These are phyloP conservation scores for Cyberlindnera euphorbiiphila DNA, from an alignment of 805 yeast species.

Conservation along the genomic window DNA sequence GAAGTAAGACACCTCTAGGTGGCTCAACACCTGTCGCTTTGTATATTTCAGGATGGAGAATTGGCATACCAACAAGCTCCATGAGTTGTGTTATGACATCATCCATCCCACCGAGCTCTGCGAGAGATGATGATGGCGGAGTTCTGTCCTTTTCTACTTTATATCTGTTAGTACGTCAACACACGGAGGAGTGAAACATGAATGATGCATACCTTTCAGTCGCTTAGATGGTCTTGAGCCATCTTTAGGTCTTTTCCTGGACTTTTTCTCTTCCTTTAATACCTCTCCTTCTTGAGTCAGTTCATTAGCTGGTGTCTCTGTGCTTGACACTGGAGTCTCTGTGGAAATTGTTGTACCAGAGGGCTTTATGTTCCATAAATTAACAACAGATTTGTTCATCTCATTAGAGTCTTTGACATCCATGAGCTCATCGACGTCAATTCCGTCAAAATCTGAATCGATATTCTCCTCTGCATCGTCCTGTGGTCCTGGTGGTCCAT, in stretches of 20 bases:
- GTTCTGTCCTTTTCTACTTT: constrained; percentile 52
- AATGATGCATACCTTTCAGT: constrained; percentile 33
- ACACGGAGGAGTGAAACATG: constrained; percentile 9
- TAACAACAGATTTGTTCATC: constrained; percentile 73
- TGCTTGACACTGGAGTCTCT: constrained; percentile 7
- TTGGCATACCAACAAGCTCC: constrained; percentile 90
- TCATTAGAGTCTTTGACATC: constrained; percentile 60
- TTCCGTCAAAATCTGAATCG: constrained; percentile 35
- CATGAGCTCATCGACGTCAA: constrained; percentile 49
- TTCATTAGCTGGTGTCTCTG: constrained; percentile 1
- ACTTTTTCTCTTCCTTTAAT: constrained; percentile 31
- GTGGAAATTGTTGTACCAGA: constrained; percentile 5
- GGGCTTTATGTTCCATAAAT: constrained; percentile 53
- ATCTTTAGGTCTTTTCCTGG: constrained; percentile 53
- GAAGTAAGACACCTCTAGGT: constrained; percentile 88
- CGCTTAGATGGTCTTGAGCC: constrained; percentile 32
- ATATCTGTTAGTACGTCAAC: constrained; percentile 25
- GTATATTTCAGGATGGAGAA: constrained; percentile 90
- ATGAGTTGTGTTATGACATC: constrained; percentile 77
- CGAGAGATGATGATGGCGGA: constrained; percentile 64
- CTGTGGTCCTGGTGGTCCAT: constrained; percentile 28
- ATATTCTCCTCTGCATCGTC: constrained; percentile 29
- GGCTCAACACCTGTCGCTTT: constrained; percentile 88
- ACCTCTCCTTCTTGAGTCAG: constrained; percentile 6
- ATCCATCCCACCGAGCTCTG: constrained; percentile 87